Base-by-base conservation (phyloP, 75 land plant genomes). In the Selaginella moellendorffii region DNA sequence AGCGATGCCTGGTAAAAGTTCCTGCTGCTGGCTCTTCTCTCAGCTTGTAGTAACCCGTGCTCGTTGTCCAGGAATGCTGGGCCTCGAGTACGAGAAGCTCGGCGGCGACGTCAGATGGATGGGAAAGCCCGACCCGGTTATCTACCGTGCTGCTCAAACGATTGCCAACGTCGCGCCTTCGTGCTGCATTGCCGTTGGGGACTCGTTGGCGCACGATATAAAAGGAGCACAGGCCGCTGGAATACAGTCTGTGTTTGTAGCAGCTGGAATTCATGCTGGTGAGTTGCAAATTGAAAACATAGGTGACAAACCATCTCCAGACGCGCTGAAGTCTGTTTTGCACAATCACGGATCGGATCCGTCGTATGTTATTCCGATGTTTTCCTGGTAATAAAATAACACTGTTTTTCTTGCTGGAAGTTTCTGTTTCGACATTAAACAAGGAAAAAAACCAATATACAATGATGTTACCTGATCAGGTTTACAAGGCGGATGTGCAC, bases 51-150 rank as follows among this genome's bases (percentile, higher is more conserved):
- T 5, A 36, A 36, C 10, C 46, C 14, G 14, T 36, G 46, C 14
- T 5, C 5, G 46, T 53, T 18, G 30, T 10, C 28, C 63, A 87
- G 92, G 92, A 24, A 76, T 87, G 18, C 51, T 87, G 54, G 92
- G 79, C 24, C 72, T 72, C 26, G 84, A 85, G 64, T 87, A 84
- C 69, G 85, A 82, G 62, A 68, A 84, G 61, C 77, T 84, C 31
- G 92, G 92, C 8, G 88, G 92, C 36, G 74, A 84, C 75, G 92
- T 87, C 36, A 77, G 77, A 75, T 87, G 88, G 84, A 87, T 87
- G 92, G 92, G 92, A 42, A 87, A 87, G 65, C 92, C 88, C 42
- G 82, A 77, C 64, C 74, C 80, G 78, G 88, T 87, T 24, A 85
- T 87, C 25, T 87, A 87, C 61, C 24, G 69, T 64, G 68, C 83